Evolutionary conservation across 2,329 filamentous ascomycete genomes (phyloP), one percentile per base, ranked within the genome.

Genomic region (Phaeoacremonium minimum): DNA sequence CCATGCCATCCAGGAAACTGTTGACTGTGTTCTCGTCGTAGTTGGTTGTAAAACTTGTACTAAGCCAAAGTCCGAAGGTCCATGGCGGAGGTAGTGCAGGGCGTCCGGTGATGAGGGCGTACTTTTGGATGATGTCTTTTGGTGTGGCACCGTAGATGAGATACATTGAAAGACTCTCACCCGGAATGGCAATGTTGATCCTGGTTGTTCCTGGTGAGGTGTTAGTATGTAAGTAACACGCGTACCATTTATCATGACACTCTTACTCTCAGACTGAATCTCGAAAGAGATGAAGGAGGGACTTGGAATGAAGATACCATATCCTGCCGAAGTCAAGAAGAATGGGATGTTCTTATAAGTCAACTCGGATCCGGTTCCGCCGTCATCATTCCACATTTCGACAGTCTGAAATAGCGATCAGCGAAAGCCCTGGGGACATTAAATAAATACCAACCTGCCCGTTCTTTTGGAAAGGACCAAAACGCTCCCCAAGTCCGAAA

Each of bases 51-150:
- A 85, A 85, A 38, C 75, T 81, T 15, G 83, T 87, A 32, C 79
- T 85, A 15, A 87, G 66, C 82, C 82, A 87, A 7, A 87, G 66
- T 4, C 83, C 83, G 45, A 80, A 87, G 44, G 78, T 85, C 83
- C 83, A 87, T n/a, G 75, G 71, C 1, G 83, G 83, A 2, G 84
- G 72, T 39, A 73, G 70, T 20, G 69, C 73, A 1, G 83, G 73
- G 33, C 71, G 70, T 4, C 83, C 83, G 0, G 81, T 86, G 18
- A 87, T 63, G 15, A 71, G 61, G 0, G 80, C 75, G 52, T 87
- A 87, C 43, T 75, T 73, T 18, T 69, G 67, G 12, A 87, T 58
- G 3, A 87, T 75, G 30, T 86, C 81, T 58, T 85, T 86, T 0
- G 83, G 83, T 0, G 73, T 76, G 2, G 75, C 72, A 0, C 83